Percentiles rank a stretch among this genome's conserved stretches.
Conservation (phyloP, 768 basidiomycete species). For the Tylopilus balloui region DNA sequence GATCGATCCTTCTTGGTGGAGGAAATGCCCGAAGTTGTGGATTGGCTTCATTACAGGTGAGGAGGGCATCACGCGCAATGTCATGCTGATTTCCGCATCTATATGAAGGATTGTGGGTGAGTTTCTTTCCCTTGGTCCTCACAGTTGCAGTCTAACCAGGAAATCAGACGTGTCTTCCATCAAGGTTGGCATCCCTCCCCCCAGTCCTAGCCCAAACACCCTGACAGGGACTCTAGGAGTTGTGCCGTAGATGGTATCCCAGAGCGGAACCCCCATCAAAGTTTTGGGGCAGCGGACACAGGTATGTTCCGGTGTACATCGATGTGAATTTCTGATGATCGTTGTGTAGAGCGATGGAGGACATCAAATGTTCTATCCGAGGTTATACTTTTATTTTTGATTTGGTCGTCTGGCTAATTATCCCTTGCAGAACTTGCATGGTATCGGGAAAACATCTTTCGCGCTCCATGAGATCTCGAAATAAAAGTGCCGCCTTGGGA, state of each 20-base stretch:
- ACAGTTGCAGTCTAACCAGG: not conserved
- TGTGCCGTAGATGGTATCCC: slow-evolving; percentile 71
- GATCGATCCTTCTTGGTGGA: slow-evolving; percentile 68
- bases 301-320: slow-evolving; percentile 38
- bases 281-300: slow-evolving; percentile 45
- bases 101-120: slow-evolving; percentile 60
- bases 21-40: slow-evolving; percentile 76
- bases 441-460: slow-evolving; percentile 75
- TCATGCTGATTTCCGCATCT: not conserved
- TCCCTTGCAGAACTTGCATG: slow-evolving; percentile 62
- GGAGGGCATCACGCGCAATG: not conserved
- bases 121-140: slow-evolving; percentile 23
- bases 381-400: slow-evolving; percentile 38
- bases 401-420: not conserved
- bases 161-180: slow-evolving; percentile 74
- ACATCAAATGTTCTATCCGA: slow-evolving; percentile 71
- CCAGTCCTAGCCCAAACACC: not conserved
- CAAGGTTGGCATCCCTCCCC: slow-evolving; percentile 47
- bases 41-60: slow-evolving; percentile 81
- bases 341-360: slow-evolving; percentile 65
- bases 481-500: not conserved
- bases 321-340: not conserved
- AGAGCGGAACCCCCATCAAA: slow-evolving; percentile 17
- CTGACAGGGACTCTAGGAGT: slow-evolving; percentile 45
- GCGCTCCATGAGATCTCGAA: slow-evolving; percentile 21